phyloP scores from a whole-genome alignment of 2,329 filamentous ascomycete genomes.

The Penicillium carneum region DNA sequence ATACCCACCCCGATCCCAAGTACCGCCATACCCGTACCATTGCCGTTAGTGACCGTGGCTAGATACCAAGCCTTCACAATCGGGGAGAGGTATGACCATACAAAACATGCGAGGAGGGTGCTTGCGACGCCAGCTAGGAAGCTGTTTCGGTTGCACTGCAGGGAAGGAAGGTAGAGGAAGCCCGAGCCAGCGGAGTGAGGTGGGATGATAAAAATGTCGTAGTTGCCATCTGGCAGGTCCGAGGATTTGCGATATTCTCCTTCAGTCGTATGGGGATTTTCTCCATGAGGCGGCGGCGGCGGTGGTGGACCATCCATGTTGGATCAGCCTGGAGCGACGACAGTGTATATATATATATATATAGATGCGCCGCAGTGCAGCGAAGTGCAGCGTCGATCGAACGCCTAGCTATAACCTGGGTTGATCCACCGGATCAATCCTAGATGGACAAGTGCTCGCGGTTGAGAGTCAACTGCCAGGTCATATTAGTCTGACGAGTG shows the following conservation, averaged over 20 bases:
- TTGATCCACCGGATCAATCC: conserved; percentile 22
- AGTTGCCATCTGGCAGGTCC: conserved; percentile 84
- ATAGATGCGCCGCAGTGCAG: conserved; percentile 14
- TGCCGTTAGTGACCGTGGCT: conserved; percentile 73
- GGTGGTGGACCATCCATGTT: conserved; percentile 63
- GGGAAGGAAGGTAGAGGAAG: conserved; percentile 91
- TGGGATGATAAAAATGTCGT: conserved; percentile 96
- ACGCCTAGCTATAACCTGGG: conserved; percentile 11
- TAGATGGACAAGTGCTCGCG: conserved; percentile 30
- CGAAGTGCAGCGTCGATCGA: conserved; percentile 7
- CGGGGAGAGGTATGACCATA: conserved; percentile 78
- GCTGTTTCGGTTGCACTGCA: conserved; percentile 85
- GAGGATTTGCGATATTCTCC: conserved; percentile 55
- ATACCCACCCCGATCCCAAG: conserved; percentile 76
- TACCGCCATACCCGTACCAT: conserved; percentile 74
- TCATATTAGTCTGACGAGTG: conserved; percentile 42
- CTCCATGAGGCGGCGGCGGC: conserved; percentile 85
- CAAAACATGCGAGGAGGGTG: conserved; percentile 73
- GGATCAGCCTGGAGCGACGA: conserved; percentile 3
- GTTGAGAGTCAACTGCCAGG: conserved; percentile 30
- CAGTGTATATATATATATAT: conserved; percentile 14
- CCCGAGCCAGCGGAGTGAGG: conserved; percentile 87
- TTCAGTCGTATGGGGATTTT: conserved; percentile 72
- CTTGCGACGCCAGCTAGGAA: conserved; percentile 86
- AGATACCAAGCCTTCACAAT: conserved; percentile 76